Evolutionary conservation across 495 filamentous ascomycete species (phyloP).

Genomic region (Cairneyella variabilis): DNA sequence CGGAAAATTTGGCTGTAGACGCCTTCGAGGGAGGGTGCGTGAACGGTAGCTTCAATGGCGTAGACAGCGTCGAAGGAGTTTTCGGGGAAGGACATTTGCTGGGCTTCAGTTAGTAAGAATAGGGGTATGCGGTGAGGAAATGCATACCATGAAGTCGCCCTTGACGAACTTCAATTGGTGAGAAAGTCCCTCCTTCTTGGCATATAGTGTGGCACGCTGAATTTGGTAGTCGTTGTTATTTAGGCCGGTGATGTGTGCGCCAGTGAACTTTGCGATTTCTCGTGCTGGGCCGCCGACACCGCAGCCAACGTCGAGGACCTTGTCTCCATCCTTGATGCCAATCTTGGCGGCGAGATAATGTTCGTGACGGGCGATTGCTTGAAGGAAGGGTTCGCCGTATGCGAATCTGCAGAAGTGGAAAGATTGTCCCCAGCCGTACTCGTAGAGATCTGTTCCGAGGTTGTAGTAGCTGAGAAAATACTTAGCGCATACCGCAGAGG

Average conservation of each 20-base stretch:
- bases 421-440: slow-evolving; percentile 91
- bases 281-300: slow-evolving; percentile 97
- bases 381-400: slow-evolving; percentile 79
- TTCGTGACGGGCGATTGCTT: slow-evolving; percentile 95
- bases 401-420: slow-evolving; percentile 99
- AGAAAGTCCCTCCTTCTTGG: slow-evolving; percentile 72
- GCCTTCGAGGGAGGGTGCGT: slow-evolving; percentile 90
- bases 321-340: slow-evolving; percentile 80
- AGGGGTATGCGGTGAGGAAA: background rate
- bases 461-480: slow-evolving; percentile 79
- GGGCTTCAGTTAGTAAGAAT: slow-evolving; percentile 8
- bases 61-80: slow-evolving; percentile 95
- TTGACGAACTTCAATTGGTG: slow-evolving; percentile 86
- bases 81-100: slow-evolving; percentile 96
- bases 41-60: slow-evolving; percentile 95
- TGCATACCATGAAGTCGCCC: slow-evolving; percentile 93
- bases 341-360: slow-evolving; percentile 95
- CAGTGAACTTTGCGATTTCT: slow-evolving; percentile 95
- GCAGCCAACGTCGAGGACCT: slow-evolving; percentile 93
- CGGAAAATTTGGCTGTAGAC: slow-evolving; percentile 94
- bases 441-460: slow-evolving; percentile 94
- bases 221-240: slow-evolving; percentile 99
- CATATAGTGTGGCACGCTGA: slow-evolving; percentile 84
- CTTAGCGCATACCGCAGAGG: background rate
- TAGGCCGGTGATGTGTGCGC: slow-evolving; percentile 81